Evolutionary conservation across 352 stramenopile genomes (phyloP).

Genomic region (Hyaloperonospora arabidopsidis): DNA sequence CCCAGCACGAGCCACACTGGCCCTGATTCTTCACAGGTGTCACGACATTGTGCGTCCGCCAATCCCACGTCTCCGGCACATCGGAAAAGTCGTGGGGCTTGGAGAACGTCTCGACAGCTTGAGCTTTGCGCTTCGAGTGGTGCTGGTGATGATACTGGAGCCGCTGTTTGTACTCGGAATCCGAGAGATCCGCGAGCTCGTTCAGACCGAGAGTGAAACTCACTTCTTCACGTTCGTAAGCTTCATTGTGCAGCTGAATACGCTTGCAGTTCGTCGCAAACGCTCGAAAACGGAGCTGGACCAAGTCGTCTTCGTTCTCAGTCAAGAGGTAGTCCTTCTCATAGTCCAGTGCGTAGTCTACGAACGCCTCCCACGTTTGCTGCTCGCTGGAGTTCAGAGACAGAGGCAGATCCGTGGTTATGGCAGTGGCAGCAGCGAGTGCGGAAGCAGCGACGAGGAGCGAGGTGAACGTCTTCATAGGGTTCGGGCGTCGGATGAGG

Average conservation of each 20-base stretch:
- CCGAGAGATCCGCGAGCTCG: conserved; percentile 31
- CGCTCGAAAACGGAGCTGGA: conserved; percentile 35
- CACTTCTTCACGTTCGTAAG: conserved; percentile 36
- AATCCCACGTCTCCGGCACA: conserved; percentile 87
- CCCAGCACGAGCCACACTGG: conserved; percentile 93
- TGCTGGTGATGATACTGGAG: conserved; percentile 22
- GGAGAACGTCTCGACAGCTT: conserved; percentile 18
- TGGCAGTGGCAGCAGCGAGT: conserved; percentile 3
- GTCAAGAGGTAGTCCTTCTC: conserved; percentile 39
- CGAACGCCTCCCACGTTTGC: conserved; percentile 37
- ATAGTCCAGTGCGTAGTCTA: conserved; percentile 51
- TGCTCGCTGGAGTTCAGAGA: conserved; percentile 16
- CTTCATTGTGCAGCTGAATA: conserved; percentile 44
- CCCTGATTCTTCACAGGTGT: conserved; percentile 92
- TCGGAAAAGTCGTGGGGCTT: conserved; percentile 15
- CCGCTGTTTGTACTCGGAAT: conserved; percentile 36
- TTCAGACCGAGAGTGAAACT: conserved; percentile 49
- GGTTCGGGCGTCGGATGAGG: too few species aligned
- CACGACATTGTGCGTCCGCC: conserved; percentile 86
- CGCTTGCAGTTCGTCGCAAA: conserved; percentile 46
- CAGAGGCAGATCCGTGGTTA: conserved; percentile 16
- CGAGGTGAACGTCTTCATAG: conserved; percentile 21
- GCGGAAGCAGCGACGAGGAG: conserved; percentile 5
- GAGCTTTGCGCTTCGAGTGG: neutral
- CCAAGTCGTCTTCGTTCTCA: conserved; percentile 32